These are phyloP conservation scores for Oidiodendron maius DNA, from an alignment of 495 filamentous ascomycete genomes.

Conservation along the genomic window DNA sequence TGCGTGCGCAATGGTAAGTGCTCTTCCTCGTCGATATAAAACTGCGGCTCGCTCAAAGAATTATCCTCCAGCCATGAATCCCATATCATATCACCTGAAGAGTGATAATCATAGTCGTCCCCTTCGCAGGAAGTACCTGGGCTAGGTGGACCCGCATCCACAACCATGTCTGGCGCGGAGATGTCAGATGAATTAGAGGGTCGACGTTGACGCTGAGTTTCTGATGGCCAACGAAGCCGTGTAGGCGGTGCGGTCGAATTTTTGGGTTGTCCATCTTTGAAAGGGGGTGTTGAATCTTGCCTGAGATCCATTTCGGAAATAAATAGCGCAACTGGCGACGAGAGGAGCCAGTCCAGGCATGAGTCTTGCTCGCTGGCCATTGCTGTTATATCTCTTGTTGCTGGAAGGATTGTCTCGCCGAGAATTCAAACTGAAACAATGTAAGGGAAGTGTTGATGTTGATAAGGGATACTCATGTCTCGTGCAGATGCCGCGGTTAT, in stretches of 20 bases:
- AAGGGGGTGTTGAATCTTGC: background rate
- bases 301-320: background rate
- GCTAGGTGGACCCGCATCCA: background rate
- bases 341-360: background rate
- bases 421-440: background rate
- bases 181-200: background rate
- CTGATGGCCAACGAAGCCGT: background rate
- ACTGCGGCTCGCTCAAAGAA: background rate
- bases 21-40: background rate
- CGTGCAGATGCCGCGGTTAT: background rate
- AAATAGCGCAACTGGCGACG: background rate
- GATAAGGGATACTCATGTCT: background rate
- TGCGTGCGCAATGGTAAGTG: background rate
- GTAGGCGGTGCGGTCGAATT: no score
- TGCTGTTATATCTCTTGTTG: background rate
- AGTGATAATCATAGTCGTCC: background rate
- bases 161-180: background rate
- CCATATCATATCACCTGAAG: background rate
- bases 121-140: background rate
- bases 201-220: background rate
- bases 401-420: background rate
- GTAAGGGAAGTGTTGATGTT: background rate
- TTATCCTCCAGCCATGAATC: background rate
- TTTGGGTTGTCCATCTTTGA: no score
- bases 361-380: background rate